Evolutionary conservation across 306 rosid species (phyloP).

Genomic region (Acacia confusa): DNA sequence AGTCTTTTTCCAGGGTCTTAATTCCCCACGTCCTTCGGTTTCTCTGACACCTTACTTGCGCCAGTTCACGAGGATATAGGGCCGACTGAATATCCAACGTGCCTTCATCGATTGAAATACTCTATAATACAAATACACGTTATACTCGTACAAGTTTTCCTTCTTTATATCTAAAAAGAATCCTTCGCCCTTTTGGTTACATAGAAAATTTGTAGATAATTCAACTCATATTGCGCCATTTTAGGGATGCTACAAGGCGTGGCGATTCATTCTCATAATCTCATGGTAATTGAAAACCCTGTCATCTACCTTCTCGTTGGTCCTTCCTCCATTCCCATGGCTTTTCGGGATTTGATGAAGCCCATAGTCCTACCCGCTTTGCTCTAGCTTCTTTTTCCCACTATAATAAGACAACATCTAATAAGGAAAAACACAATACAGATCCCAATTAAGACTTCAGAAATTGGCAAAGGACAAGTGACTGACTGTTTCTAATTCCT

Average conservation of each 20-base stretch:
- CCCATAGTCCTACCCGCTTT: constrained; percentile 83
- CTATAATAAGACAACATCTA: constrained; percentile 36
- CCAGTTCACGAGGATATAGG: background rate
- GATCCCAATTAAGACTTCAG: background rate
- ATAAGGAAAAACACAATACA: background rate
- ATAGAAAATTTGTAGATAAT: background rate
- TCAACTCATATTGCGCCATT: background rate
- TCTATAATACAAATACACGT: background rate
- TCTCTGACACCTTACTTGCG: background rate
- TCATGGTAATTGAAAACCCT: background rate
- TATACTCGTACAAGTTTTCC: background rate
- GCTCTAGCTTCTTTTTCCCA: constrained; percentile 77
- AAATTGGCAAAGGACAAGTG: background rate
- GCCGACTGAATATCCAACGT: background rate
- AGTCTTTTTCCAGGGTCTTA: background rate
- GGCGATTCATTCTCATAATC: background rate
- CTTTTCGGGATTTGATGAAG: constrained; percentile 80
- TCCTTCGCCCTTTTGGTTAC: background rate
- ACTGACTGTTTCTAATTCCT: constrained; percentile 64
- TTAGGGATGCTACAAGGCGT: background rate
- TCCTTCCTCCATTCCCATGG: constrained; percentile 92
- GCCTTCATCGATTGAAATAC: background rate
- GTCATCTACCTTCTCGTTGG: constrained; percentile 40
- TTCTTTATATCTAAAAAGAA: background rate
- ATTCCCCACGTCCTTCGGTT: background rate